phyloP scores from a whole-genome alignment of 306 rosid genomes.

The Inga oerstediana region DNA sequence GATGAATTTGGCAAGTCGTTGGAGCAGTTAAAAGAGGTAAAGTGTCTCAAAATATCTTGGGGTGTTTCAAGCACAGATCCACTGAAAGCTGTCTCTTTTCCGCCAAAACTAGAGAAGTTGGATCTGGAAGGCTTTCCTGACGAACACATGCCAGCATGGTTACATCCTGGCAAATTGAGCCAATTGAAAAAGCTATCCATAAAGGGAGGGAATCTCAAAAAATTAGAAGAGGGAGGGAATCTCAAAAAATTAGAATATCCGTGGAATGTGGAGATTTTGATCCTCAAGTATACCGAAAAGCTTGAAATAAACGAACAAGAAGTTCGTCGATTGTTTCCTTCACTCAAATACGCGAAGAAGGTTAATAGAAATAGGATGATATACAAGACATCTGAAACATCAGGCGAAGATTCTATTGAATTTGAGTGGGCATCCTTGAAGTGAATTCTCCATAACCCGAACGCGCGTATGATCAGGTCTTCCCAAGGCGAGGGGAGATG shows the following conservation, averaged over 20 bases:
- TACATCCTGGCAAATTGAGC: neutral
- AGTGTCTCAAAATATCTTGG: slow-evolving; percentile 35
- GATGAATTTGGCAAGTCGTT: too few relatives aligned
- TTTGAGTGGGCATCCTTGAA: neutral
- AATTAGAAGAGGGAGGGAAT: neutral
- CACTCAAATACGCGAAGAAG: neutral
- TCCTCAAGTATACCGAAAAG: neutral
- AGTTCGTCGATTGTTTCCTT: neutral
- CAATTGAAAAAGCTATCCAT: neutral
- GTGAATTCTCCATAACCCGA: neutral
- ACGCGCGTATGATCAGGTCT: too few relatives aligned
- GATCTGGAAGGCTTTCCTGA: slow-evolving; percentile 1
- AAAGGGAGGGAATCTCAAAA: neutral
- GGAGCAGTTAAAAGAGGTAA: neutral
- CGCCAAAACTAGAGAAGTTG: neutral
- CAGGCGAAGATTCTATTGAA: neutral
- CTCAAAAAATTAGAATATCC: neutral
- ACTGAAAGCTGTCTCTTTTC: neutral
- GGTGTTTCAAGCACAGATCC: neutral
- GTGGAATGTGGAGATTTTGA: neutral
- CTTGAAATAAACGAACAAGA: neutral
- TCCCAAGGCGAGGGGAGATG: too few relatives aligned
- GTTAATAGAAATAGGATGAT: neutral
- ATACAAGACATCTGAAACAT: neutral
- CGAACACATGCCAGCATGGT: neutral